phyloP scores from a whole-genome alignment of 495 filamentous ascomycete genomes.

The Penicillium argentinense region DNA sequence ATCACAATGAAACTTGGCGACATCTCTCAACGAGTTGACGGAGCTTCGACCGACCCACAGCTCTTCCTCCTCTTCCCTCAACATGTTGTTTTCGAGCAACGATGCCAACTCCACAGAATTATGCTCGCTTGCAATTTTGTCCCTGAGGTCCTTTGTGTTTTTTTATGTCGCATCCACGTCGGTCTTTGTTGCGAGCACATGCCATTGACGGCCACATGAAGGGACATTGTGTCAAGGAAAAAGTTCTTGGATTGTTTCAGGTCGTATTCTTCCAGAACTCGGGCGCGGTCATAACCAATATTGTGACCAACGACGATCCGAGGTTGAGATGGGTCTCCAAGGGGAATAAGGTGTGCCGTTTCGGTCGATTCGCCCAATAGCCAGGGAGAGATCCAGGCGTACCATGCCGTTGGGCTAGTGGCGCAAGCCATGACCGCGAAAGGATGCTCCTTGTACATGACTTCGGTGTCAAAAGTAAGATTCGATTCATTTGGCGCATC shows the following conservation, averaged over 20 bases:
- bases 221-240: constrained; percentile 96
- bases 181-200: constrained; percentile 98
- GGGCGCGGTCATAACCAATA: constrained; percentile 90
- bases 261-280: constrained; percentile 87
- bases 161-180: constrained; percentile 94
- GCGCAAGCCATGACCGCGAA: constrained; percentile 98
- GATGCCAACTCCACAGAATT: constrained; percentile 68
- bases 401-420: constrained; percentile 84
- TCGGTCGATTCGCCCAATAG: constrained; percentile 78
- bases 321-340: constrained; percentile 68
- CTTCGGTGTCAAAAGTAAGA: constrained; percentile 94
- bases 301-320: constrained; percentile 92
- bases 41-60: constrained; percentile 93
- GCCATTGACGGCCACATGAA: constrained; percentile 96
- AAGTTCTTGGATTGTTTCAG: constrained; percentile 77
- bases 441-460: constrained; percentile 88
- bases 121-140: constrained; percentile 72
- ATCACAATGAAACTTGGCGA: constrained; percentile 93
- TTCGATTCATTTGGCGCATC: constrained; percentile 75
- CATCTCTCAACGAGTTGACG: constrained; percentile 91
- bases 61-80: constrained; percentile 85
- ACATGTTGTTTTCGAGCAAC: constrained; percentile 64
- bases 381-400: constrained; percentile 97
- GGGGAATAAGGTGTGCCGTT: constrained; percentile 76
- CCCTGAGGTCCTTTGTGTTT: constrained; percentile 79